Evolutionary conservation across 2,329 filamentous ascomycete genomes (phyloP), one percentile per base, ranked within the genome.

Genomic region (Colletotrichum sp.): DNA sequence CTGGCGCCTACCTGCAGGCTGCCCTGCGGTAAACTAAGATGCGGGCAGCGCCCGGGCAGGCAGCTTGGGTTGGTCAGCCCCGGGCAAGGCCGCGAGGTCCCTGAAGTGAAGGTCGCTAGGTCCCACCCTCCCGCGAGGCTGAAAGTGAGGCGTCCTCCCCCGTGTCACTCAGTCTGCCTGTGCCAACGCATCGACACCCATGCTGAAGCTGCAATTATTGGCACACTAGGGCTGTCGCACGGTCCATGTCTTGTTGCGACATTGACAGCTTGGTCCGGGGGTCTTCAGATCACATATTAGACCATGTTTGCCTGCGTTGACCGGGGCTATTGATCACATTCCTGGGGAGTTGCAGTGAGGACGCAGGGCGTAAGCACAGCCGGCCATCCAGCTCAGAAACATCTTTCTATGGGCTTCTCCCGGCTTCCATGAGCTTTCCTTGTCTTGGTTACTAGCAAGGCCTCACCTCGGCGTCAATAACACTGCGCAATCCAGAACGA

Each of bases 191-290:
- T 75, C 67, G 24, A n/a, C 15, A 32, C 66, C 72, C 59, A 59
- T 57, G 48, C 34, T 9, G 28, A 10, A 59, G 26, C 60, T 15
- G 57, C 62, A 71, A 64, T 44, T 57, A 34, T 26, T 34, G 16
- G 22, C 28, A 36, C 44, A 32, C 44, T 26, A 44, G 72, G 72
- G 48, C 28, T 60, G 28, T 66, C 34, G 68, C 68, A 75, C 72
- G 71, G 71, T 63, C 71, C 71, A 48, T 44, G 44, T 69, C 65
- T 72, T 62, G 55, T 62, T 52, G 39, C 55, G 36, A 70, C 71
- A 24, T 63, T 39, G 62, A 64, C 62, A 64, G 59, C 28, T n/a
- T 62, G 59, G 59, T 62, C 59, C n/a, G 18, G 59, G 26, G 28
- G 18, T 8, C n/a, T 62, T 30, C 26, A 62, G 59, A 62, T 30